Percentiles rank a stretch among this genome's conserved stretches.
These are phyloP conservation scores for Saccharum spontaneum DNA, from an alignment of 176 grass and related monocot species.

Conservation along the genomic window DNA sequence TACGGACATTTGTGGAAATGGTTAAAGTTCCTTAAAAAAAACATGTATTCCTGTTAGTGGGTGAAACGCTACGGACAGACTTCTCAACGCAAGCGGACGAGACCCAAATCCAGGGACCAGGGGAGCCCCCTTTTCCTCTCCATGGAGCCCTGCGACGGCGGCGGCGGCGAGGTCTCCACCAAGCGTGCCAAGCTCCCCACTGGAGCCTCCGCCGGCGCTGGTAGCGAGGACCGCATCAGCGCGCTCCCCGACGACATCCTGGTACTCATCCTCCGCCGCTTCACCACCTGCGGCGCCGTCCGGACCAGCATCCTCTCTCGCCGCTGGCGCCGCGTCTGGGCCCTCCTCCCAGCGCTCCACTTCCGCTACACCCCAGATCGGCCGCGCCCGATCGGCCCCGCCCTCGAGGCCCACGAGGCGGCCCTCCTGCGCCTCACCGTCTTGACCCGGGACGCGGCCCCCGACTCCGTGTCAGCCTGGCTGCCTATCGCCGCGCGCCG, in stretches of 20 bases:
- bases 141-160: neutral
- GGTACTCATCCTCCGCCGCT: neutral
- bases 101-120: too few species aligned
- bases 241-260: constrained; percentile 24
- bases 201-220: neutral
- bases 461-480: neutral
- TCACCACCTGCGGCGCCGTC: neutral
- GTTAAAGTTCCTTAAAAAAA: too few species aligned
- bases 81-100: too few species aligned
- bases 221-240: constrained; percentile 17
- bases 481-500: constrained; percentile 30
- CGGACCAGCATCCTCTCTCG: constrained; percentile 34
- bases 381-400: too few species aligned
- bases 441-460: neutral
- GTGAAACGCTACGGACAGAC: too few species aligned
- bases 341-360: constrained; percentile 15
- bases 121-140: too few species aligned
- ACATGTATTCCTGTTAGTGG: too few species aligned
- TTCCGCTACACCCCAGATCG: accelerated
- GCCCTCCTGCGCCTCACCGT: neutral
- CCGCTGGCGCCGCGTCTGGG: constrained; percentile 34
- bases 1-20: too few species aligned
- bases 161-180: neutral
- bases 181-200: neutral
- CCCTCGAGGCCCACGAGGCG: neutral